Evolutionary conservation across 805 yeast genomes (phyloP).

Genomic region (Candida verbasci): DNA sequence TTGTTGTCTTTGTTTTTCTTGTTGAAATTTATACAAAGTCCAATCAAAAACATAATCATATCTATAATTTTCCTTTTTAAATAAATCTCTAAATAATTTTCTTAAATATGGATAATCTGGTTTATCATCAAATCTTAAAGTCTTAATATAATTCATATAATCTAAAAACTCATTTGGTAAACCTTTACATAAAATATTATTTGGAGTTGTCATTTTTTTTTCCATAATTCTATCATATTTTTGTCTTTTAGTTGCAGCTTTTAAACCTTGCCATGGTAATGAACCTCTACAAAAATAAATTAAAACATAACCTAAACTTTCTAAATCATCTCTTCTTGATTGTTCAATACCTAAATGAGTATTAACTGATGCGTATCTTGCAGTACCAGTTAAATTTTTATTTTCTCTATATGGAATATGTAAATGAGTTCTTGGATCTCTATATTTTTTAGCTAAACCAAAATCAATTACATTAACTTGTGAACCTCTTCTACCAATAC

Average conservation of each 20-base stretch:
- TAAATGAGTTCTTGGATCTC: constrained; percentile 90
- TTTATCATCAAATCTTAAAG: constrained; percentile 90
- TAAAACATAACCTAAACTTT: constrained; percentile 89
- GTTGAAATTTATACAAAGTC: constrained; percentile 80
- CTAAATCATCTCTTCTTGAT: constrained; percentile 93
- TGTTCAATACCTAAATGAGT: constrained; percentile 97
- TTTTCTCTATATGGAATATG: constrained; percentile 97
- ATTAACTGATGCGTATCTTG: constrained; percentile 91
- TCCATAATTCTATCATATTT: constrained; percentile 96
- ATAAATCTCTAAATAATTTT: constrained; percentile 83
- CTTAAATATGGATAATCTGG: constrained; percentile 92
- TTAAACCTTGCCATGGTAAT: constrained; percentile 97
- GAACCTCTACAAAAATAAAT: constrained; percentile 94
- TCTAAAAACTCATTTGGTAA: constrained; percentile 86
- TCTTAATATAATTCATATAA: constrained; percentile 83
- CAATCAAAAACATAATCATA: constrained; percentile 96
- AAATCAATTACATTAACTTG: constrained; percentile 93
- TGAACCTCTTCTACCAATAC: constrained; percentile 89
- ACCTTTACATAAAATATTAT: constrained; percentile 84
- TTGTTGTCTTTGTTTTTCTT: constrained; percentile 51
- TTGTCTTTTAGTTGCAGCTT: constrained; percentile 95
- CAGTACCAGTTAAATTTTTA: constrained; percentile 95
- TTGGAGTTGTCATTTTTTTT: constrained; percentile 85
- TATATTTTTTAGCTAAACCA: constrained; percentile 88
- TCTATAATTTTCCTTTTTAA: constrained; percentile 79